Evolutionary conservation across 306 rosid genomes (phyloP).

Genomic region (Calophaca sinica): DNA sequence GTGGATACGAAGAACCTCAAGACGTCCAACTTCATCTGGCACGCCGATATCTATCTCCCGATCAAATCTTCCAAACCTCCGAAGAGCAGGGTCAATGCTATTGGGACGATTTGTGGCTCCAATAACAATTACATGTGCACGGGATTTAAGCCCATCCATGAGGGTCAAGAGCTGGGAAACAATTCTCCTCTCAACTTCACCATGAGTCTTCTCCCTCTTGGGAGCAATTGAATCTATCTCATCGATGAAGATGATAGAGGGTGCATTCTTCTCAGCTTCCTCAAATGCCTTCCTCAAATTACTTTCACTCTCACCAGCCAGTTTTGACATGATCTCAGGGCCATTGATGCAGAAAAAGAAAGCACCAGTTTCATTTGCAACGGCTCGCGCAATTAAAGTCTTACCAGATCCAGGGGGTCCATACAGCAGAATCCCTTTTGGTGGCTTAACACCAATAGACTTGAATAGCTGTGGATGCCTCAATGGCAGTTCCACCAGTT

Average conservation of each 20-base stretch:
- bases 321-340: slow-evolving; percentile 94
- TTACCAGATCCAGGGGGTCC: slow-evolving; percentile 99
- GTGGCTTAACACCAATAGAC: slow-evolving; percentile 97
- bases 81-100: slow-evolving; percentile 94
- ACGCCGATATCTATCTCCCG: slow-evolving; percentile 98
- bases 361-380: slow-evolving; percentile 99
- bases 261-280: slow-evolving; percentile 99
- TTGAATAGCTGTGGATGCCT: slow-evolving; percentile 97
- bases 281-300: slow-evolving; percentile 96
- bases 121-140: slow-evolving; percentile 93
- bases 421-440: slow-evolving; percentile 88
- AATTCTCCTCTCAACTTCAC: slow-evolving; percentile 97
- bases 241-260: slow-evolving; percentile 93
- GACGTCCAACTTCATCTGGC: slow-evolving; percentile 95
- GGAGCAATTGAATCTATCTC: slow-evolving; percentile 99
- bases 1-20: slow-evolving; percentile 96
- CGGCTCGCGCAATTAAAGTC: slow-evolving; percentile 92
- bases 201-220: slow-evolving; percentile 94
- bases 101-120: slow-evolving; percentile 99
- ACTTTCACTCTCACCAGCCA: slow-evolving; percentile 99
- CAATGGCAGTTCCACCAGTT: slow-evolving; percentile 87
- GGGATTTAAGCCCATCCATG: slow-evolving; percentile 96
- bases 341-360: slow-evolving; percentile 98
- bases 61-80: slow-evolving; percentile 99
- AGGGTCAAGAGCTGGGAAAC: slow-evolving; percentile 97